A percentile compares a stretch with the other conserved stretches of the same genome.
phyloP scores from a whole-genome alignment of 2,329 filamentous ascomycete genomes.

The Calonectria naviculata region DNA sequence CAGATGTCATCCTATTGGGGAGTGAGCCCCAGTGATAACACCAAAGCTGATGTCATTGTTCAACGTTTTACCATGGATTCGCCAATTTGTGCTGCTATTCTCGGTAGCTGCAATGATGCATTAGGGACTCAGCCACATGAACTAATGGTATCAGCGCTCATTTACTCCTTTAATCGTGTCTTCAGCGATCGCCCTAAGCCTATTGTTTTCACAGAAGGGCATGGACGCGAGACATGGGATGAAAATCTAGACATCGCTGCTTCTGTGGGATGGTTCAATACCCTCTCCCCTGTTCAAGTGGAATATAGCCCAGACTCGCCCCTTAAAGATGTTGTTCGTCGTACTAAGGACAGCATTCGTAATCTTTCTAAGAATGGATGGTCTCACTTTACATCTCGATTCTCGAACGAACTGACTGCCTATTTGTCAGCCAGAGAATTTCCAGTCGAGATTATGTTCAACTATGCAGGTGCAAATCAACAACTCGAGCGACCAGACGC shows the following conservation, averaged over 20 bases:
- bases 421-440: conserved; percentile 43
- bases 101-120: conserved; percentile 14
- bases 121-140: conserved; percentile 20
- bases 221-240: conserved; percentile 51
- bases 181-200: conserved; percentile 49
- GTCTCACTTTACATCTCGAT: conserved; percentile 31
- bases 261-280: conserved; percentile 53
- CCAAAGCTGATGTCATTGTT: background rate
- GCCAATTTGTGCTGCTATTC: conserved; percentile 2
- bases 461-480: conserved; percentile 10
- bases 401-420: conserved; percentile 29
- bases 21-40: background rate
- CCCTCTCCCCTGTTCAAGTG: conserved; percentile 39
- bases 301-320: background rate
- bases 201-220: conserved; percentile 51
- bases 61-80: background rate
- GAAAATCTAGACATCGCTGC: conserved; percentile 46
- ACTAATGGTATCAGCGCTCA: conserved; percentile 17
- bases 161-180: conserved; percentile 18
- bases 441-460: conserved; percentile 44
- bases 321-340: conserved; percentile 22
- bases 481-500: conserved; percentile 11
- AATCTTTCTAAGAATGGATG: conserved; percentile 28
- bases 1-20: background rate
- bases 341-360: conserved; percentile 33